Evolutionary conservation across 257 asterid species (phyloP).

Genomic region (Mentha longifolia): DNA sequence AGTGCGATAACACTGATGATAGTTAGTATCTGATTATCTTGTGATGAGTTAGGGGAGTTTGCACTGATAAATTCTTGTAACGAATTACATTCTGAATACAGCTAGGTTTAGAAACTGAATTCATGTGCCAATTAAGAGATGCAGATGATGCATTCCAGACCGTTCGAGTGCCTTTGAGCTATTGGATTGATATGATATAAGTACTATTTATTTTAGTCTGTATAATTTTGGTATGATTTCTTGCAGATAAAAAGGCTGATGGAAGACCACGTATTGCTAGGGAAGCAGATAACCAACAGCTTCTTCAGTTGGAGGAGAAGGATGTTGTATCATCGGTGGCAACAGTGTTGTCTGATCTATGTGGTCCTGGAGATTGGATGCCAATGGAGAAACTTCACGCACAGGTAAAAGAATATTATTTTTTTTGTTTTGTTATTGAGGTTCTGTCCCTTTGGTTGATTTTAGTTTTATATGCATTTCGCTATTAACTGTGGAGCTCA

Average conservation of each 20-base stretch:
- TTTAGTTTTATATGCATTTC: background rate
- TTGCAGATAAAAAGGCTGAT: conserved; percentile 77
- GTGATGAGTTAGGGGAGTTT: background rate
- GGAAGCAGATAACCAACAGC: conserved; percentile 87
- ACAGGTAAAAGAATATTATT: conserved; percentile 59
- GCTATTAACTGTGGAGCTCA: background rate
- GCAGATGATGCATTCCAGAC: background rate
- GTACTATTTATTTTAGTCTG: background rate
- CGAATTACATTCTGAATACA: background rate
- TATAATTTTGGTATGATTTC: conserved; percentile 23
- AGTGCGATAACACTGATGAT: background rate
- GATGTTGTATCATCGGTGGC: conserved; percentile 96
- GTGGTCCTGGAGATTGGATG: conserved; percentile 99
- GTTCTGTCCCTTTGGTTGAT: background rate
- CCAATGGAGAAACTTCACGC: conserved; percentile 90
- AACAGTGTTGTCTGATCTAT: conserved; percentile 80
- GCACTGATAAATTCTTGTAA: background rate
- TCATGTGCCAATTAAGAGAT: background rate
- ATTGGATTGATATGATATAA: conserved; percentile 9
- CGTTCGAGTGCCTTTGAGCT: background rate
- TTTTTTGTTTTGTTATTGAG: no score
- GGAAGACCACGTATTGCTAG: conserved; percentile 74
- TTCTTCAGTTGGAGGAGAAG: conserved; percentile 80
- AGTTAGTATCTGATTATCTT: conserved; percentile 2
- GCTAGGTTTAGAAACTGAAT: conserved; percentile 22